Base-by-base conservation (phyloP, 768 basidiomycete species). In the Tylopilus subfusipes region DNA sequence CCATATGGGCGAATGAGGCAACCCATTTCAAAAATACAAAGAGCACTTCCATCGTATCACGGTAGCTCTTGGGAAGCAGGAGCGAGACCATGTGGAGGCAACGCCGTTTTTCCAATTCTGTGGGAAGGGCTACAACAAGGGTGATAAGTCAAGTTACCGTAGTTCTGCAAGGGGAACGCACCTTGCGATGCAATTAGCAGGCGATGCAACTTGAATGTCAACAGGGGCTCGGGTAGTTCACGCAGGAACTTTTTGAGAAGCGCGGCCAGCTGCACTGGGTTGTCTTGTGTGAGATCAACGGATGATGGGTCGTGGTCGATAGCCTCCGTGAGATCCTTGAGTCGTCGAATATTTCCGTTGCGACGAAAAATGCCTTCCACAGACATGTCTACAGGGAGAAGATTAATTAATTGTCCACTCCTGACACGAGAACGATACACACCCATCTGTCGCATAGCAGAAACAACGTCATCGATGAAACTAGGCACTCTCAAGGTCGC, bases 21-120 rank as follows among this genome's bases (percentile, higher is more conserved):
- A 99, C 97, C 97, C 97, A 99, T 73, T 98, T 97, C 61, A 99
- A 80, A 77, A 99, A 99, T 29, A 97, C 95, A 67, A 97, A 98
- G 48, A 99, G 76, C 48, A 97, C 92, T 72, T 99, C 97, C 83
- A 97, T 85, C 19, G 96, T 98, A 72, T 99, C 97, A 58, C 97
- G 86, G 70, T 99, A 92, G 57, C 84, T 82, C 74, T 93, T 93
- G 31, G 97, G 97, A 65, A 99, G 75, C 9, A 98, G 76, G 53
- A 95, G 76, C 39, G 88, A 87, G 16, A 94, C 77, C 60, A 96
- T 79, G 69, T 98, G 95, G 25, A 98, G 79, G 64, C 88, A 82
- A 48, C 90, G 86, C 62, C 81, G 82, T 43, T 93, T 85, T 45
- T 98, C 93, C 34, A 81, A 81, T 25, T 88, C 86, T 38, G 79